A percentile compares a stretch with the other conserved stretches of the same genome.
These are phyloP conservation scores for Aspergillus sp. DNA, from an alignment of 2,329 filamentous ascomycete species.

Conservation along the genomic window DNA sequence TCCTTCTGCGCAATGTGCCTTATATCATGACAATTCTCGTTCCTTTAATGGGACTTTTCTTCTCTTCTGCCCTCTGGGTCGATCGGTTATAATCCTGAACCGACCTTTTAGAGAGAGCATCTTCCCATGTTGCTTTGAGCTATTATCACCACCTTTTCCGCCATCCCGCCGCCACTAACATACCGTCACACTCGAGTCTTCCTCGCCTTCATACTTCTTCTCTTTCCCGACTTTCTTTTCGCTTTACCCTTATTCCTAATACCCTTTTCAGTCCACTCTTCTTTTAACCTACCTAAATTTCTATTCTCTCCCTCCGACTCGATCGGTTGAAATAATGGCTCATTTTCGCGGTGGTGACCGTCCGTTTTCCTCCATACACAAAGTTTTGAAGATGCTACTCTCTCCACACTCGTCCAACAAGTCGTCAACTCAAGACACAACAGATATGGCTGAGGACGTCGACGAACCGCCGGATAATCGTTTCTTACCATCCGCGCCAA, in stretches of 20 bases:
- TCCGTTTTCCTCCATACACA: conserved; percentile 31
- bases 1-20: conserved; percentile 26
- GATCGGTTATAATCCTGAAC: conserved; percentile 20
- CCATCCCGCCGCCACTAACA: not conserved
- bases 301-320: not conserved
- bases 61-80: conserved; percentile 18
- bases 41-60: conserved; percentile 26
- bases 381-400: conserved; percentile 38
- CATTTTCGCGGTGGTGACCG: conserved; percentile 23
- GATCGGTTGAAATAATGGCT: conserved; percentile 19
- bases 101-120: conserved; percentile 19
- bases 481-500: conserved; percentile 17
- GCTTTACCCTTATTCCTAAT: not conserved
- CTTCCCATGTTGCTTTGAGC: conserved; percentile 7
- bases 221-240: not conserved
- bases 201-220: not conserved
- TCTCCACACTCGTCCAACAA: conserved; percentile 34
- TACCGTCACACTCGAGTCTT: not conserved
- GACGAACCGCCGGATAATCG: conserved; percentile 76
- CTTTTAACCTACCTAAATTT: conserved; percentile 5
- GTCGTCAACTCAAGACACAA: conserved; percentile 36
- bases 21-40: conserved; percentile 37
- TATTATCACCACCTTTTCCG: conserved; percentile 2
- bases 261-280: not conserved
- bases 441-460: conserved; percentile 64